These are phyloP conservation scores for Phoma sp. DNA, from an alignment of 2,329 filamentous ascomycete genomes.

Conservation along the genomic window DNA sequence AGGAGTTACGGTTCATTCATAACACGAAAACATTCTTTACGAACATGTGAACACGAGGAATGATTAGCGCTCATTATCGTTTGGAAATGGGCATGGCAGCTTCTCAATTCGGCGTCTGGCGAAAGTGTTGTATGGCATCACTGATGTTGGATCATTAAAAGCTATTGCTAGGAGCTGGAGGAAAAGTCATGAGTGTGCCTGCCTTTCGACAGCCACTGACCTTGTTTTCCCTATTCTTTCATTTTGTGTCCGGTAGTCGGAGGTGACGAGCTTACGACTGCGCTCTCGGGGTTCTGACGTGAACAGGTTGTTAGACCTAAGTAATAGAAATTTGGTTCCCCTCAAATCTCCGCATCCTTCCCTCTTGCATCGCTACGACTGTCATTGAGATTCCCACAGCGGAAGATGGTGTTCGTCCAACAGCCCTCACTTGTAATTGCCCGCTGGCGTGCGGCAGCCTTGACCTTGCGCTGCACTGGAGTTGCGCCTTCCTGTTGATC, in stretches of 20 bases:
- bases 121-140: conserved; percentile 24
- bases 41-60: conserved; percentile 16
- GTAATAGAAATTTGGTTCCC: neutral
- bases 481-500: neutral
- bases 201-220: conserved; percentile 2
- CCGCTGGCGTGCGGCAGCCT: neutral
- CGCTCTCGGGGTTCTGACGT: neutral
- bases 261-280: neutral
- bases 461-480: neutral
- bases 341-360: neutral
- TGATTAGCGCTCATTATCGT: conserved; percentile 8
- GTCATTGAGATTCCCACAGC: neutral
- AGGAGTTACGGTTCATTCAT: conserved; percentile 19
- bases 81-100: conserved; percentile 20
- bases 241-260: neutral
- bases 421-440: neutral
- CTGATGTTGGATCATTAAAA: conserved; percentile 12
- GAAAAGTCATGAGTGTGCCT: conserved; percentile 6
- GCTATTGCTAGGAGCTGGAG: conserved; percentile 9
- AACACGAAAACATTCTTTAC: conserved; percentile 19
- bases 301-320: conserved; percentile 1
- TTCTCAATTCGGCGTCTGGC: conserved; percentile 43
- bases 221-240: neutral
- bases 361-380: neutral
- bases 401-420: neutral